These are phyloP conservation scores for Aspergillus diversus DNA, from an alignment of 495 filamentous ascomycete species.

Conservation along the genomic window DNA sequence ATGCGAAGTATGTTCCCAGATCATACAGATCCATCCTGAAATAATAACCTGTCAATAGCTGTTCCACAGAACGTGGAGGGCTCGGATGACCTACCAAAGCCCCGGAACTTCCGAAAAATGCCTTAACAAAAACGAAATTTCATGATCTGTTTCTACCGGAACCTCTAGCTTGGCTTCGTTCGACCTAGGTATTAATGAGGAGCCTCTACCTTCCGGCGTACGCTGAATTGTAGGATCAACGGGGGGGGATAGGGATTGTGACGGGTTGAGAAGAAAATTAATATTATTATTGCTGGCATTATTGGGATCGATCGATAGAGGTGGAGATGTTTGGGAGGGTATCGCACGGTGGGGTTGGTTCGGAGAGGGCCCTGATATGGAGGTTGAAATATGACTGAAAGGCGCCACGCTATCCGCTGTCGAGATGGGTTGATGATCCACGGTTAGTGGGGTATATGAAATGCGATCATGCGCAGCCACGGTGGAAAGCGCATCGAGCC, in stretches of 20 bases:
- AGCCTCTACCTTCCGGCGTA: conserved; percentile 34
- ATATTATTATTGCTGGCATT: conserved; percentile 54
- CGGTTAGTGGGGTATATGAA: conserved; percentile 33
- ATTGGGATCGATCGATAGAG: conserved; percentile 42
- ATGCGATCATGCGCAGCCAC: conserved; percentile 57
- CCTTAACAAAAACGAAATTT: conserved; percentile 62
- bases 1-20: conserved; percentile 61
- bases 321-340: conserved; percentile 42
- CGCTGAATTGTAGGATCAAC: conserved; percentile 49
- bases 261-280: conserved; percentile 62
- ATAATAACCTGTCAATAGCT: conserved; percentile 23
- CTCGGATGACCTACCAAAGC: conserved; percentile 49
- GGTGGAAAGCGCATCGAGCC: conserved; percentile 60
- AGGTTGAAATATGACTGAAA: conserved; percentile 24
- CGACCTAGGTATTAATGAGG: conserved; percentile 34
- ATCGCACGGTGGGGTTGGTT: conserved; percentile 36
- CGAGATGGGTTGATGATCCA: conserved; percentile 28
- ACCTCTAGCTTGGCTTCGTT: conserved; percentile 29
- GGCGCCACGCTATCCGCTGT: conserved; percentile 22
- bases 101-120: conserved; percentile 65
- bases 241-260: conserved; percentile 50
- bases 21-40: conserved; percentile 69
- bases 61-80: neutral
- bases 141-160: conserved; percentile 53
- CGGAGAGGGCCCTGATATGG: conserved; percentile 42